Percentiles rank a stretch among this genome's conserved stretches.
Evolutionary conservation across 441 rosid genomes (phyloP).

Genomic region (Capsella rubella): DNA sequence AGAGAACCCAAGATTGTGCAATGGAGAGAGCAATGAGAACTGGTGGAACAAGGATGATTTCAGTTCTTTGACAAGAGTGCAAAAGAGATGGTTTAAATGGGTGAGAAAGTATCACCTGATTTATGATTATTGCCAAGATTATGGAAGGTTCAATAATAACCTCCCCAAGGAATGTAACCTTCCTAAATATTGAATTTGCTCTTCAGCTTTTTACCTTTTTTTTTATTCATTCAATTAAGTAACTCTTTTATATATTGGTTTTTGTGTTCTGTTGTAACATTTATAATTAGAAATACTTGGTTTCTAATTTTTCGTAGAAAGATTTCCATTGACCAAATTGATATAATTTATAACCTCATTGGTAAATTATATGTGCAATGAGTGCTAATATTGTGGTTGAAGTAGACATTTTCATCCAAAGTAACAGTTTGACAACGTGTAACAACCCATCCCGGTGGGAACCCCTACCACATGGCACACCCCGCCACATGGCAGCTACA

Average conservation of each 20-base stretch:
- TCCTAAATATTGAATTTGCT: conserved; percentile 53
- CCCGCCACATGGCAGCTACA: no score
- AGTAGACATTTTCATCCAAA: no score
- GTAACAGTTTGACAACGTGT: no score
- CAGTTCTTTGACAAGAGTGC: conserved; percentile 54
- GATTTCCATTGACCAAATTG: no score
- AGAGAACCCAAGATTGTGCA: conserved; percentile 65
- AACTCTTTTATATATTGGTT: not conserved
- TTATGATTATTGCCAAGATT: conserved; percentile 83
- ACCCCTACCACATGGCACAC: no score
- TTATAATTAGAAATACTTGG: not conserved
- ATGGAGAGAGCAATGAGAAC: conserved; percentile 53
- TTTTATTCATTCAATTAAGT: not conserved
- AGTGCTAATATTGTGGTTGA: no score
- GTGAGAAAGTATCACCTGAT: conserved; percentile 72
- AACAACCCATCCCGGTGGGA: no score
- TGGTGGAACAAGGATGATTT: conserved; percentile 75
- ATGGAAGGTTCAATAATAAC: conserved; percentile 62
- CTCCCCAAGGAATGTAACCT: conserved; percentile 57
- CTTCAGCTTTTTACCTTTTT: not conserved
- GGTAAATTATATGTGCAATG: no score
- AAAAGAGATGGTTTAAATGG: conserved; percentile 88
- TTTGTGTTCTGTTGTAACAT: not conserved
- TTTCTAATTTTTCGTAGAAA: not conserved
- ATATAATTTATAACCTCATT: no score